phyloP scores from a whole-genome alignment of 345 rosid species.

The Citrus sinensis region DNA sequence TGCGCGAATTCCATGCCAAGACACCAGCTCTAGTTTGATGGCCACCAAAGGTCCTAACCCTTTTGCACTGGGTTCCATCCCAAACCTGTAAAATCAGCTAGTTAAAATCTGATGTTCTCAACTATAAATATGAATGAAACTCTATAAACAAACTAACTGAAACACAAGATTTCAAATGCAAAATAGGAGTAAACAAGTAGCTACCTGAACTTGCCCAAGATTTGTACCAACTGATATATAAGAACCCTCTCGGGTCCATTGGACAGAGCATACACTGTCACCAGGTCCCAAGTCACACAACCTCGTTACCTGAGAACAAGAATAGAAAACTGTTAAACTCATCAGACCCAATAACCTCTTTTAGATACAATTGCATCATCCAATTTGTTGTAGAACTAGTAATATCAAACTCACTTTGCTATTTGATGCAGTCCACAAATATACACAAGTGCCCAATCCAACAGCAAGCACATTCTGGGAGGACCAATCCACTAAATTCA shows the following conservation, averaged over 20 bases:
- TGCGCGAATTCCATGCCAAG: slow-evolving; percentile 92
- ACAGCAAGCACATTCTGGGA: slow-evolving; percentile 96
- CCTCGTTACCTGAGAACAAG: slow-evolving; percentile 70
- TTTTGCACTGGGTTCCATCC: slow-evolving; percentile 90
- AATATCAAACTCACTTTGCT: slow-evolving; percentile 64
- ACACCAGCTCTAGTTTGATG: slow-evolving; percentile 97
- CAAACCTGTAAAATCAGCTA: slow-evolving; percentile 49
- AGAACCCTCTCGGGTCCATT: slow-evolving; percentile 97
- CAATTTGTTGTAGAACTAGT: not conserved
- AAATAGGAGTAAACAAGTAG: not conserved
- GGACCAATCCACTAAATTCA: slow-evolving; percentile 98
- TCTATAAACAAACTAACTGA: not conserved
- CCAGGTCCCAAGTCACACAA: slow-evolving; percentile 88
- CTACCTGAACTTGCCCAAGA: slow-evolving; percentile 93
- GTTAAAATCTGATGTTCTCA: not conserved
- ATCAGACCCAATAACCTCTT: not conserved
- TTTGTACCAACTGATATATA: slow-evolving; percentile 83
- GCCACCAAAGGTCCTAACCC: slow-evolving; percentile 81
- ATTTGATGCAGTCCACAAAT: slow-evolving; percentile 94
- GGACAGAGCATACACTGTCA: slow-evolving; percentile 82
- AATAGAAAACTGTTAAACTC: slow-evolving; percentile 3
- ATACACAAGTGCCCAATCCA: slow-evolving; percentile 94
- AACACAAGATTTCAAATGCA: not conserved
- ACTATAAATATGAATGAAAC: not conserved
- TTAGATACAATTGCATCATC: not conserved